These are phyloP conservation scores for Raffaelea ambrosiae DNA, from an alignment of 2,329 filamentous ascomycete genomes.

Conservation along the genomic window DNA sequence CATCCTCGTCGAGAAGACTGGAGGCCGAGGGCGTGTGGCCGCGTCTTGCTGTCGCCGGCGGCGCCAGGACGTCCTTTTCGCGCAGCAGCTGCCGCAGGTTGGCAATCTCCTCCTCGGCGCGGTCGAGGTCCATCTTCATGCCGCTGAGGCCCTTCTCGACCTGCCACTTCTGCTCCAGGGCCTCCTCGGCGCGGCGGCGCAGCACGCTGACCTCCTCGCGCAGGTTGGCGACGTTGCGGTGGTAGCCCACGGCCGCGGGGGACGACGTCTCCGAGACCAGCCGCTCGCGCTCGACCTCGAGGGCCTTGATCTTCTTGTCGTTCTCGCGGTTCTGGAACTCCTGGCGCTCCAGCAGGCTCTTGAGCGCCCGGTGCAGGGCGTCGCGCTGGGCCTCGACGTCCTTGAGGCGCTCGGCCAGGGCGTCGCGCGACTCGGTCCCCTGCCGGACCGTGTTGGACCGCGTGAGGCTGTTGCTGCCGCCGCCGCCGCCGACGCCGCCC, in stretches of 20 bases:
- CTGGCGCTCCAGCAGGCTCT: slow-evolving; percentile 76
- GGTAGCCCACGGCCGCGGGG: slow-evolving; percentile 73
- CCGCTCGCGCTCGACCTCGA: slow-evolving; percentile 72
- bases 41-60: slow-evolving; percentile 45
- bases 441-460: slow-evolving; percentile 51
- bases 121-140: slow-evolving; percentile 87
- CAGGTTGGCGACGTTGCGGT: slow-evolving; percentile 70
- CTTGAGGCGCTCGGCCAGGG: slow-evolving; percentile 71
- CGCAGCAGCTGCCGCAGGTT: slow-evolving; percentile 70
- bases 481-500: slow-evolving; percentile 7
- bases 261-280: slow-evolving; percentile 56
- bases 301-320: slow-evolving; percentile 65
- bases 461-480: slow-evolving; percentile 20
- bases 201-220: slow-evolving; percentile 79
- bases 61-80: slow-evolving; percentile 74
- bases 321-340: slow-evolving; percentile 78
- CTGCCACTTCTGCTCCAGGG: slow-evolving; percentile 83
- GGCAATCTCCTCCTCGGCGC: slow-evolving; percentile 84
- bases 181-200: slow-evolving; percentile 82
- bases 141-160: slow-evolving; percentile 23
- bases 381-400: slow-evolving; percentile 92
- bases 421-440: slow-evolving; percentile 52
- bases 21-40: slow-evolving; percentile 4
- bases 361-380: slow-evolving; percentile 79
- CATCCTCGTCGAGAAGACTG: slow-evolving; percentile 20